These are phyloP conservation scores for Gossypium ekmanianum DNA, from an alignment of 345 rosid genomes.

Conservation along the genomic window DNA sequence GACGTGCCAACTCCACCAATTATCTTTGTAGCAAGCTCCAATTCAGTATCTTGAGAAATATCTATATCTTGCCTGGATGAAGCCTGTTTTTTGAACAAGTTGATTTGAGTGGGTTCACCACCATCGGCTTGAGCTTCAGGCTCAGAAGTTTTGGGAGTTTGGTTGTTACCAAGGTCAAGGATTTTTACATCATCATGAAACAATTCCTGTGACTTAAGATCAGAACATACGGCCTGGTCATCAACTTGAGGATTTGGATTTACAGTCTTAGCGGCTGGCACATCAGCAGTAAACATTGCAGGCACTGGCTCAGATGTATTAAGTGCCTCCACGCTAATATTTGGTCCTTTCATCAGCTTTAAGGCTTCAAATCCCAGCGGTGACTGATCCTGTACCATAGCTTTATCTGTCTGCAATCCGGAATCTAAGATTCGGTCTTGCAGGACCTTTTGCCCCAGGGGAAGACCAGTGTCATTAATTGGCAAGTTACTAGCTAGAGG, in stretches of 20 bases:
- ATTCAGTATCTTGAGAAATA: slow-evolving; percentile 23
- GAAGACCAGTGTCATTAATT: slow-evolving; percentile 22
- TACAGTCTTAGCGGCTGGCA: slow-evolving; percentile 23
- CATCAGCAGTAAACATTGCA: slow-evolving; percentile 22
- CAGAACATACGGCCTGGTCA: slow-evolving; percentile 27
- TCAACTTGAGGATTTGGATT: slow-evolving; percentile 26
- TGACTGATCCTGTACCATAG: slow-evolving; percentile 23
- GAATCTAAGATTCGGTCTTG: slow-evolving; percentile 27
- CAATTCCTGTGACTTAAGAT: slow-evolving; percentile 19
- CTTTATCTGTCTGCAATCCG: slow-evolving; percentile 21
- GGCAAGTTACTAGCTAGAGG: slow-evolving; percentile 26
- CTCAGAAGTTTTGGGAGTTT: slow-evolving; percentile 20
- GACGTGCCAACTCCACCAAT: slow-evolving; percentile 18
- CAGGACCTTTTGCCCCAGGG: slow-evolving; percentile 16
- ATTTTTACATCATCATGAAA: slow-evolving; percentile 20
- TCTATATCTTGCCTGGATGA: slow-evolving; percentile 21
- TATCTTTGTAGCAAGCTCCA: slow-evolving; percentile 31
- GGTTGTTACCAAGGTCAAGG: slow-evolving; percentile 18
- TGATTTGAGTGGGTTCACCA: slow-evolving; percentile 21
- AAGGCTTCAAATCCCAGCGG: slow-evolving; percentile 28
- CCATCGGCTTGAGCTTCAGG: slow-evolving; percentile 21
- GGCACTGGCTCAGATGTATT: slow-evolving; percentile 24
- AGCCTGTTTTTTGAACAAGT: background rate
- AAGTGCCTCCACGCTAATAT: slow-evolving; percentile 20
- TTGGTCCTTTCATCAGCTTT: slow-evolving; percentile 23